Evolutionary conservation across 257 asterid species (phyloP).

Genomic region (Nicotiana attenuata): DNA sequence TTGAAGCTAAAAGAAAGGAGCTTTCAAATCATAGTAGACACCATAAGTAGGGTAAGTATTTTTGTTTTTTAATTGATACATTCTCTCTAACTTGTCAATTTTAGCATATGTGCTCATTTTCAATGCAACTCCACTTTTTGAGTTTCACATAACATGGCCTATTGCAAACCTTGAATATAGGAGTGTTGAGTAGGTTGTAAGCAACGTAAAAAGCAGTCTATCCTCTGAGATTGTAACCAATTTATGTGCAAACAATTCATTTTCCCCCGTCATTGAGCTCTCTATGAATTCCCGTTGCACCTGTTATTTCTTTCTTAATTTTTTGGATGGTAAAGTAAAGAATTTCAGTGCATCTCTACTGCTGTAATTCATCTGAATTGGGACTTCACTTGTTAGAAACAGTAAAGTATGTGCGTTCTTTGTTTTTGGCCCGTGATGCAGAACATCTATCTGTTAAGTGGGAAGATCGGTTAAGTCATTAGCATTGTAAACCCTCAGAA

Average conservation of each 20-base stretch:
- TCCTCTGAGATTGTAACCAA: not conserved
- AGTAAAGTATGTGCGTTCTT: not conserved
- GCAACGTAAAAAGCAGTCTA: not conserved
- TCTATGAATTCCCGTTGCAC: not conserved
- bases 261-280: not conserved
- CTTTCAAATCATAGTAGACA: slow-evolving; percentile 22
- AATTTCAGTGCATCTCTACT: not conserved
- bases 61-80: not conserved
- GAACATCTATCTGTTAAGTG: not conserved
- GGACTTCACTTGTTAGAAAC: not conserved
- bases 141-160: not conserved
- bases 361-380: not conserved
- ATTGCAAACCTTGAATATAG: not conserved
- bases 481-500: not conserved
- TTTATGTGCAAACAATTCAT: not conserved
- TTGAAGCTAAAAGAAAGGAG: slow-evolving; percentile 46
- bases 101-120: not conserved
- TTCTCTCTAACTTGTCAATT: not conserved
- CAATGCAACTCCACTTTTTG: not conserved
- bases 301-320: not conserved
- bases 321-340: not conserved
- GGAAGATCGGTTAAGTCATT: not conserved
- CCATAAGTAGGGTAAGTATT: slow-evolving; percentile 31
- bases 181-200: not conserved
- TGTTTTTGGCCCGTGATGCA: not conserved